Percentiles rank a stretch among this genome's conserved stretches.
Conservation (phyloP, 2,329 filamentous ascomycete species). For the Atkinsonella texensis region DNA sequence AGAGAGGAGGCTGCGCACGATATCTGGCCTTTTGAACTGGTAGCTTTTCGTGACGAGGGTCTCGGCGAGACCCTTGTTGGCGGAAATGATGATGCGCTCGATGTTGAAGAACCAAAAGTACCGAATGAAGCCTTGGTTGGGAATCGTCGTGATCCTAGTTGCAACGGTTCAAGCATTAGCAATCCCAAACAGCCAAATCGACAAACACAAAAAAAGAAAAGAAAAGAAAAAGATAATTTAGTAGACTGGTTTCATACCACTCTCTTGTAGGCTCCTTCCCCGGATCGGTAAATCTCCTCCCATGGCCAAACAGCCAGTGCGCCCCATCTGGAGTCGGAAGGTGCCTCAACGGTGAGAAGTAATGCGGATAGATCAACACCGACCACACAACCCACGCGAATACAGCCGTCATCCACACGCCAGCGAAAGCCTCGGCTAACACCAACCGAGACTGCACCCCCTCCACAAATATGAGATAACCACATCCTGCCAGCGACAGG, state of each 20-base stretch:
- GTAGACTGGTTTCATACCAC: conserved; percentile 26
- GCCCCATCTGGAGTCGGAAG: conserved; percentile 32
- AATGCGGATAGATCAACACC: conserved; percentile 35
- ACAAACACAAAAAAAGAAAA: not conserved
- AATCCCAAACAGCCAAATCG: not conserved
- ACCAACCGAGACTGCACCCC: conserved; percentile 17
- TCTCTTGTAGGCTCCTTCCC: conserved; percentile 33
- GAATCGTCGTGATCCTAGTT: conserved; percentile 45
- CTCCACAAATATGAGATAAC: conserved; percentile 10
- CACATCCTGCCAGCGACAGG: conserved; percentile 13
- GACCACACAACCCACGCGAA: conserved; percentile 27
- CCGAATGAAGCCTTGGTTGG: conserved; percentile 57
- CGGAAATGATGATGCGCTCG: conserved; percentile 50
- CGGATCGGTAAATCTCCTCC: conserved; percentile 24
- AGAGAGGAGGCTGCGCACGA: conserved; percentile 42
- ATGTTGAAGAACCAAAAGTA: conserved; percentile 51
- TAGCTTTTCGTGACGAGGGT: conserved; percentile 58
- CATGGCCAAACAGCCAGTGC: conserved; percentile 39
- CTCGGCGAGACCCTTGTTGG: conserved; percentile 55
- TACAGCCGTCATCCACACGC: conserved; percentile 24
- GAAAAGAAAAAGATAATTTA: not conserved
- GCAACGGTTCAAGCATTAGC: conserved; percentile 18
- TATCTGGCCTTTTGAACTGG: conserved; percentile 52
- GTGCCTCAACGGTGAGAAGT: conserved; percentile 36
- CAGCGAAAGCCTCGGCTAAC: conserved; percentile 22